Evolutionary conservation across 164 flowering plant species (phyloP), one percentile per base, ranked within the genome.

Genomic region (Sextonia rubra): DNA sequence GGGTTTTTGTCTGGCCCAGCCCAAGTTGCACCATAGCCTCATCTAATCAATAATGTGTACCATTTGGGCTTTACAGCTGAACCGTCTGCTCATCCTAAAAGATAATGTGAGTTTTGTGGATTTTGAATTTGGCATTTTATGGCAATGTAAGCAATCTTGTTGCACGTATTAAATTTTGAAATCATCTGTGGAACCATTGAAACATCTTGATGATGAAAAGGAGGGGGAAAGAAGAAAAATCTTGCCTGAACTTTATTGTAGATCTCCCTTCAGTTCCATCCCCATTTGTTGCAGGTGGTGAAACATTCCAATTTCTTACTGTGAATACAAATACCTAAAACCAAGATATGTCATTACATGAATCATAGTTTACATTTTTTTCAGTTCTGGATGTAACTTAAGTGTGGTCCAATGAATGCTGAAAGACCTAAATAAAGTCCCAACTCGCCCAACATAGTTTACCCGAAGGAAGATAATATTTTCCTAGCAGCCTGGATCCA

Each of bases 231-330:
- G 47, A 15, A 30, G 7, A 22, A 17, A 65, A 22, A 17, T 49
- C 79, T 72, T 62, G 68, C 79, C 75, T 76, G 27, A 76, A 71
- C 69, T 69, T 68, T 2, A 20, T 71, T 37, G 49, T 60, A 12
- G 58, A 29, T 49, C 49, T 71, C 60, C 70, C 66, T 17, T 9
- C 74, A 24, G 22, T 14, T 27, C 2, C 24, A 52, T 32, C 17
- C 60, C 25, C 22, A 30, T 62, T 69, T 25, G n/a, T 7, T 32
- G 48, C 9, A 24, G 56, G 52, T 23, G 24, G 30, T 37, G 73
- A 6, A 44, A 23, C 55, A 48, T 71, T 61, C 73, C 73, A 23
- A 48, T 71, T 60, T 27, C 47, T 60, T 20, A 61, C 26, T 23
- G 73, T 23, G 15, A 37, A 58, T 14, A 61, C 52, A 9, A 71